Base-by-base conservation (phyloP, 176 grass and related monocot species). In the Eragrostis curvula region DNA sequence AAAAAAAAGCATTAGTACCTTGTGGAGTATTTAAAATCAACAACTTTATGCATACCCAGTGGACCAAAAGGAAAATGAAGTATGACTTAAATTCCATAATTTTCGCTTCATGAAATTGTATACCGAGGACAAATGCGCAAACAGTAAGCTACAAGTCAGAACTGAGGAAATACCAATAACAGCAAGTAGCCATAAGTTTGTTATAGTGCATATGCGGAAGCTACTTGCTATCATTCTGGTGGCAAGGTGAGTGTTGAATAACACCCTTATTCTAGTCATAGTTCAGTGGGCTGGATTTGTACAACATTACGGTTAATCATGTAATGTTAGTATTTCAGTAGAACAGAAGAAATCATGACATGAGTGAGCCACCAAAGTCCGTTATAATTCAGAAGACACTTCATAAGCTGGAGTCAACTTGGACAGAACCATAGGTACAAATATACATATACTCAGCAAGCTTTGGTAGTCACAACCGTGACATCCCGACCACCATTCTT, bases 101-200 rank as follows among this genome's bases (percentile, higher is more conserved):
- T 18, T 88, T 79, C 63, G 81, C 79, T 85, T 89, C 73, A 52
- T 89, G 68, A 80, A 97, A 85, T 87, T 87, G 77, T 78, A 87
- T 79, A 83, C 86, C 80, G 80, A 90, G 74, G 51, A 83, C 79
- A 28, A 28, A 32, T 29, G 24, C 66, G 28, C 63, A 83, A 62
- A 86, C 49, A 32, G 18, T 24, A 60, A 73, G 66, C 29, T 30
- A 78, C 13, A 18, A 53, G 48, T 25, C 29, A 42, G 39, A 75
- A 25, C 36, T 68, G 18, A 66, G 0, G 0, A 39, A 70, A 42
- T 77, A n/a, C 21, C 16, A 73, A 20, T n/a, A 44, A 47, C 23
- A 46, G 16, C 41, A 64, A 25, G 17, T 62, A 25, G 42, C 20
- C 17, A 30, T 79, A 77, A 6, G 39, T 41, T 70, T 71, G 28